A percentile compares a stretch with the other conserved stretches of the same genome.
These are phyloP conservation scores for Starmerella vitae DNA, from an alignment of 805 yeast genomes.

Conservation along the genomic window DNA sequence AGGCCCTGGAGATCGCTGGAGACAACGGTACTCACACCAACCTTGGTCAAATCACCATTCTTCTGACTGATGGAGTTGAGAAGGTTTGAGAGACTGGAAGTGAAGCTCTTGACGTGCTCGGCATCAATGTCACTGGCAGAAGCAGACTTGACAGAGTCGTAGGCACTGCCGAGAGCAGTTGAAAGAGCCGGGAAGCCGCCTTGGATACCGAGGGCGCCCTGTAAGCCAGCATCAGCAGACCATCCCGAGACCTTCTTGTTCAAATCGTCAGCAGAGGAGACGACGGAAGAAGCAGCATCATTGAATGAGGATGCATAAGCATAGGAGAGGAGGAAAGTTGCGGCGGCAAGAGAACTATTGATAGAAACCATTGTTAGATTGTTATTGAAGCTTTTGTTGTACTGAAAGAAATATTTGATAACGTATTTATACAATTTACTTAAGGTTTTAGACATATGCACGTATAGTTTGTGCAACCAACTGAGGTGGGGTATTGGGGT, in stretches of 20 bases:
- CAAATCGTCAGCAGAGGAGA: conserved; percentile 5
- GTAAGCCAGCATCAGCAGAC: conserved; percentile 17
- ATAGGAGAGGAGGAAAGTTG: conserved; percentile 7
- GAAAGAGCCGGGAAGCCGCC: conserved; percentile 17
- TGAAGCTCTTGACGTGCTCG: conserved; percentile 7
- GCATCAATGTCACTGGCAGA: conserved; percentile 11
- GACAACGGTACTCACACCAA: conserved; percentile 21
- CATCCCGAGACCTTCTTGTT: conserved; percentile 11
- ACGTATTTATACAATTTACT: too few relatives aligned
- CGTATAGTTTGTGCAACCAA: too few relatives aligned
- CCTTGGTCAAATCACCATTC: conserved; percentile 20
- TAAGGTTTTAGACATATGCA: too few relatives aligned
- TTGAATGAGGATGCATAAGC: conserved; percentile 6
- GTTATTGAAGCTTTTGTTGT: too few relatives aligned
- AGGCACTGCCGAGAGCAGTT: conserved; percentile 14
- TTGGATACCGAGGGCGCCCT: conserved; percentile 25
- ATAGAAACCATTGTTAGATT: not conserved
- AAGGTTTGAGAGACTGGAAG: conserved; percentile 13
- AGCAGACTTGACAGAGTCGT: conserved; percentile 5
- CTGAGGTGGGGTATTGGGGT: too few relatives aligned
- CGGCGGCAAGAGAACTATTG: conserved; percentile 6
- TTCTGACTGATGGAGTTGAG: conserved; percentile 19
- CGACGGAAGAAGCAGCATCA: conserved; percentile 12
- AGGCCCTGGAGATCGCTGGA: conserved; percentile 19
- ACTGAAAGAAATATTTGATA: too few relatives aligned